A percentile compares a stretch with the other conserved stretches of the same genome.
Evolutionary conservation across 768 basidiomycete species (phyloP).

Genomic region (Plicaturopsis crispa): DNA sequence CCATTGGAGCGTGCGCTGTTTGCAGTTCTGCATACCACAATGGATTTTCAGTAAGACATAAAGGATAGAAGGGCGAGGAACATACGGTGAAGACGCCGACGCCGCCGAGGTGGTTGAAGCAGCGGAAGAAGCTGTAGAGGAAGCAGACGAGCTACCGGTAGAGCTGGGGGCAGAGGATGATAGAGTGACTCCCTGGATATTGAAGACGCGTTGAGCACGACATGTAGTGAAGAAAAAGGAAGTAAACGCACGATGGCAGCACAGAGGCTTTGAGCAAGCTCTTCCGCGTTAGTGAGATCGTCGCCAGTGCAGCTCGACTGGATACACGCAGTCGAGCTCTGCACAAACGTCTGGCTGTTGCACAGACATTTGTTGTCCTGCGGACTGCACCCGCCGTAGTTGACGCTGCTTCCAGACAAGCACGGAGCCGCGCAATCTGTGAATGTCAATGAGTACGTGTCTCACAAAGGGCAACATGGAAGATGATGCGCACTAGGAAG

Average conservation of each 20-base stretch:
- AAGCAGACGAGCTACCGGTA: too few relatives aligned
- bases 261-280: conserved; percentile 35
- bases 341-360: conserved; percentile 36
- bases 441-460: conserved; percentile 1
- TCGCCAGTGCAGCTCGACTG: conserved; percentile 31
- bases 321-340: conserved; percentile 41
- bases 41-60: too few relatives aligned
- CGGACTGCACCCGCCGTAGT: conserved; percentile 34
- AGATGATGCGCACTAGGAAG: conserved; percentile 15
- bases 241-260: conserved; percentile 36
- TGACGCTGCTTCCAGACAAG: conserved; percentile 31
- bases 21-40: too few relatives aligned
- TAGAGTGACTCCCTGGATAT: conserved; percentile 45
- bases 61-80: too few relatives aligned
- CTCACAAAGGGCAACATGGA: neutral
- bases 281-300: conserved; percentile 38
- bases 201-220: conserved; percentile 3
- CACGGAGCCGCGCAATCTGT: conserved; percentile 49
- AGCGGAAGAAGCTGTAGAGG: conserved; percentile 12
- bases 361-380: conserved; percentile 57
- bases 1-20: too few relatives aligned
- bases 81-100: conserved; percentile 1
- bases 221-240: neutral
- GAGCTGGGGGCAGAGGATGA: conserved; percentile 21
- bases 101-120: conserved; percentile 9